Evolutionary conservation across 495 filamentous ascomycete species (phyloP).

Genomic region (Xeromyces bisporus): DNA sequence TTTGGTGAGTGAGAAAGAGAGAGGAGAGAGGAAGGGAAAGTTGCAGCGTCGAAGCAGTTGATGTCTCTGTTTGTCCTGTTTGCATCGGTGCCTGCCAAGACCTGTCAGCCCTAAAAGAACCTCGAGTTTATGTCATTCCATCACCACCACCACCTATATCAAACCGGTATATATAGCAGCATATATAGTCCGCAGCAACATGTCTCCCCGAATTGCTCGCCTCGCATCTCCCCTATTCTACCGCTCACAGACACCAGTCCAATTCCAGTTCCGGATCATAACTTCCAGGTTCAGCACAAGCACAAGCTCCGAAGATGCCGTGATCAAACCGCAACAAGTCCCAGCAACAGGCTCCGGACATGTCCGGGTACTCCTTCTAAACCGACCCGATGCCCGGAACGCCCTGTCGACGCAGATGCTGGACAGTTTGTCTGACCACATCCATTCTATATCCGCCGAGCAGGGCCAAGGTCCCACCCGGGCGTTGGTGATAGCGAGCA

Average conservation of each 20-base stretch:
- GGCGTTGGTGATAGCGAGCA: slow-evolving; percentile 62
- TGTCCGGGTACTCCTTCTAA: slow-evolving; percentile 76
- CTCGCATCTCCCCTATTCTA: slow-evolving; percentile 8
- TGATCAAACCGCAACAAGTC: slow-evolving; percentile 53
- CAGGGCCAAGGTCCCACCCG: slow-evolving; percentile 48
- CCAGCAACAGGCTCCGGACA: slow-evolving; percentile 67
- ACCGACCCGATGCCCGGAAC: slow-evolving; percentile 70
- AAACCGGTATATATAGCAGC: no score
- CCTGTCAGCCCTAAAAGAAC: no score
- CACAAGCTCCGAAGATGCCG: slow-evolving; percentile 17
- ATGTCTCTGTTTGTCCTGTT: background rate
- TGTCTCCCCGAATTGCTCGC: slow-evolving; percentile 18
- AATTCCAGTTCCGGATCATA: slow-evolving; percentile 13
- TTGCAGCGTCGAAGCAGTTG: no score
- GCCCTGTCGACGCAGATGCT: slow-evolving; percentile 72
- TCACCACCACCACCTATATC: no score
- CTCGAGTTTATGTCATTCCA: no score
- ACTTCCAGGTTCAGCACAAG: slow-evolving; percentile 22
- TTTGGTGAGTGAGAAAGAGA: no score
- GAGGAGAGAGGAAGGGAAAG: no score
- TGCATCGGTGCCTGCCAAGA: slow-evolving; percentile 1
- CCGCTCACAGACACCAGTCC: slow-evolving; percentile 7
- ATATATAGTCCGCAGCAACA: no score
- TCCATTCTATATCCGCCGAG: slow-evolving; percentile 51
- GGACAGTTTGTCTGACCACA: slow-evolving; percentile 45